Base-by-base conservation (phyloP, 164 flowering plant genomes). In the Stephania cephalantha region DNA sequence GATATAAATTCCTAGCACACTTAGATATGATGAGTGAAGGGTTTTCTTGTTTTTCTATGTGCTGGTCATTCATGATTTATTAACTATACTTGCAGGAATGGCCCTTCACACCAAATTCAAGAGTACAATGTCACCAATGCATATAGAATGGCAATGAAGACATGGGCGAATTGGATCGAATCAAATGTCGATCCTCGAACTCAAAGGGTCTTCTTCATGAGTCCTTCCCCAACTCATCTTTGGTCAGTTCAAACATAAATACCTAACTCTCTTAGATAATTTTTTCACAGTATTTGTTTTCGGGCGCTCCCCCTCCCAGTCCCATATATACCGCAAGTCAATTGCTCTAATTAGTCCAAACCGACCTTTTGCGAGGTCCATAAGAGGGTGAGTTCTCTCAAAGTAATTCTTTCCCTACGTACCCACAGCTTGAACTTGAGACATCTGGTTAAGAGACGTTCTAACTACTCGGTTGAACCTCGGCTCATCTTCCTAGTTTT, bases 151-250 rank as follows among this genome's bases (percentile, higher is more conserved):
- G 97, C 97, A 31, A 18, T 95, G 73, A 79, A 83, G 68, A 93
- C 97, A 0, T 95, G 99, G 97, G 90, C 90, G 42, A 85, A 84
- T 44, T 95, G 99, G 99, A 46, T 95, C 55, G 93, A 90, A 8
- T 81, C 90, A 13, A 85, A 77, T 75, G 85, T 90, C 74, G 78
- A 91, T 53, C 89, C 97, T 61, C 70, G 13, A 8, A 84, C 55
- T 4, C 99, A 93, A 71, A 87, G 83, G 80, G 90, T 95, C 65
- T 93, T 87, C 81, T 89, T 95, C 83, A 87, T 86, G 89, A 91
- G 90, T 73, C 83, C 90, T 87, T 95, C 97, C 6, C 97, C 99
- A 10, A 93, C 97, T 67, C 98, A 95, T 82, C 70, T 91, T 18
- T 91, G 98, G 99, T 95, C 50, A 83, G 90, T 84, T 68, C 13